phyloP scores from a whole-genome alignment of 163 green algal genomes.

The Picocystis sp. region DNA sequence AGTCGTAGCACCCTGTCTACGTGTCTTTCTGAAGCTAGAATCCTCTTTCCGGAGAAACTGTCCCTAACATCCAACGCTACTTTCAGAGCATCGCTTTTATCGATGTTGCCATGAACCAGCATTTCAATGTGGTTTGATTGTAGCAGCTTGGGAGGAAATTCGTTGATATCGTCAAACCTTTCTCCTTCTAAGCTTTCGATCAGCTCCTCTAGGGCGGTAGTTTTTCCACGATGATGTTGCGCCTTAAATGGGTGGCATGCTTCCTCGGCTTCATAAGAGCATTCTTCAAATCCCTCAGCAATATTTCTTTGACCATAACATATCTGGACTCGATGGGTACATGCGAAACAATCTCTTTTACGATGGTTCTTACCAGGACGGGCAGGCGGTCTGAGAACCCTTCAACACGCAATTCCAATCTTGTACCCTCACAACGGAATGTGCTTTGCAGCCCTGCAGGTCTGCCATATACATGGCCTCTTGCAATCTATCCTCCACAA shows the following conservation, averaged over 20 bases:
- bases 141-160: constrained; percentile 14
- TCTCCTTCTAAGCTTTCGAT: constrained; percentile 29
- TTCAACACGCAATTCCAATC: constrained; percentile 54
- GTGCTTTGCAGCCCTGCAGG: constrained; percentile 44
- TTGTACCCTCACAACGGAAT: constrained; percentile 8
- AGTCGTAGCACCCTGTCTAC: constrained; percentile 35
- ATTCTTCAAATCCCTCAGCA: constrained; percentile 31
- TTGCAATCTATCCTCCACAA: constrained; percentile 62
- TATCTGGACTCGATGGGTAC: not conserved
- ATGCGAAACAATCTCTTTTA: constrained; percentile 20
- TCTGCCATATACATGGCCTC: constrained; percentile 80
- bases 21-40: constrained; percentile 19
- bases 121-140: constrained; percentile 43
- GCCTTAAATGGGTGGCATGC: constrained; percentile 53
- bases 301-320: not conserved
- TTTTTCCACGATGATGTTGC: constrained; percentile 30
- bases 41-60: not conserved
- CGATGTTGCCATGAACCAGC: constrained; percentile 68
- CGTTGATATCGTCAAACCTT: constrained; percentile 25
- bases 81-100: constrained; percentile 21
- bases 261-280: constrained; percentile 50
- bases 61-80: constrained; percentile 16
- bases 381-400: constrained; percentile 77
- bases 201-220: constrained; percentile 31
- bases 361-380: constrained; percentile 38